Percentiles rank a stretch among this genome's conserved stretches.
phyloP scores from a whole-genome alignment of 2,329 filamentous ascomycete genomes.

The Parastagonospora nodorum region DNA sequence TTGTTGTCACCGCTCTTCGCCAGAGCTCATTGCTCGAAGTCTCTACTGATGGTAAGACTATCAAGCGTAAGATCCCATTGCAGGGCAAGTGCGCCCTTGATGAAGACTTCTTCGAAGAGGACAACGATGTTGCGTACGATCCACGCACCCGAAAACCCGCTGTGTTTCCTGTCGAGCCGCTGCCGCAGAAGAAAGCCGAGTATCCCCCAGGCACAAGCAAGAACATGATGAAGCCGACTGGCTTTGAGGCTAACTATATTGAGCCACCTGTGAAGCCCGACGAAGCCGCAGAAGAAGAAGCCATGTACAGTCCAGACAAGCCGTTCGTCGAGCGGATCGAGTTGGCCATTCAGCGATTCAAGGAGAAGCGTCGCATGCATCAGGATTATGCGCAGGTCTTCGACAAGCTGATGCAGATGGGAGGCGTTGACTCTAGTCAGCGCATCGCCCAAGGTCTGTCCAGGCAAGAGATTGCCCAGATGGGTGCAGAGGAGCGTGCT shows the following conservation, averaged over 20 bases:
- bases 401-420: conserved; percentile 79
- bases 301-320: conserved; percentile 66
- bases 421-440: conserved; percentile 71
- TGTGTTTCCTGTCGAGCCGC: conserved; percentile 25
- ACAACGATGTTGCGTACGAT: conserved; percentile 41
- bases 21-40: conserved; percentile 51
- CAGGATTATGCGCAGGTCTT: conserved; percentile 68
- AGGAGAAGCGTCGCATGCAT: conserved; percentile 75
- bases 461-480: conserved; percentile 63
- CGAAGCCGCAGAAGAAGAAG: conserved; percentile 68
- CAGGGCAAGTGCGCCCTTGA: conserved; percentile 37
- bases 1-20: conserved; percentile 50
- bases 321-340: conserved; percentile 72
- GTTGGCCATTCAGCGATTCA: conserved; percentile 81
- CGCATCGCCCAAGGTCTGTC: conserved; percentile 69
- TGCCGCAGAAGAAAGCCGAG: conserved; percentile 36
- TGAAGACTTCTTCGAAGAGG: conserved; percentile 26
- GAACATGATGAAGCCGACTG: conserved; percentile 50
- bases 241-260: conserved; percentile 71
- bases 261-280: conserved; percentile 77
- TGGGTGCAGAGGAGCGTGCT: conserved; percentile 68
- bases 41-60: conserved; percentile 46
- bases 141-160: conserved; percentile 27
- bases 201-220: conserved; percentile 46
- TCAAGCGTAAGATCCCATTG: conserved; percentile 51